phyloP scores from a whole-genome alignment of 371 early-diverging fungal species.

The Dichotomocladium elegans region DNA sequence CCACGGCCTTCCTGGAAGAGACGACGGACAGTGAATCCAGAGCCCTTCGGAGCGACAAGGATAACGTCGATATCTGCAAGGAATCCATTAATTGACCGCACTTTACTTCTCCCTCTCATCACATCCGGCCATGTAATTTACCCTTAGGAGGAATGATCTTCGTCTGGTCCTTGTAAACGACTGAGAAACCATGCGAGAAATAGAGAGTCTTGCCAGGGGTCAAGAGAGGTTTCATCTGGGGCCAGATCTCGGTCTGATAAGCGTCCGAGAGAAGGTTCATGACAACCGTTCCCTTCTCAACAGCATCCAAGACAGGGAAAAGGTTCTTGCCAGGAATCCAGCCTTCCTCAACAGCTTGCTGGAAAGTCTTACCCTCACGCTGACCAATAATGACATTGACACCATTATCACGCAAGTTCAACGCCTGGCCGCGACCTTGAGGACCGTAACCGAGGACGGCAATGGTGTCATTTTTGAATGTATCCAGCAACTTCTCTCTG shows the following conservation, averaged over 20 bases:
- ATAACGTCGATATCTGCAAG: constrained; percentile 86
- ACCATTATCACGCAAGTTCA: constrained; percentile 96
- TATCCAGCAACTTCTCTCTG: constrained; percentile 82
- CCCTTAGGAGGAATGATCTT: constrained; percentile 82
- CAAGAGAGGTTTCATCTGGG: constrained; percentile 81
- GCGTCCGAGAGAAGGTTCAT: constrained; percentile 97
- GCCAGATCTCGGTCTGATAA: constrained; percentile 92
- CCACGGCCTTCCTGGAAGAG: constrained; percentile 96
- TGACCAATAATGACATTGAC: constrained; percentile 95
- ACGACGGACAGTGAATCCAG: constrained; percentile 94
- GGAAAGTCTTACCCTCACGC: constrained; percentile 91
- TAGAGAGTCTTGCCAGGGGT: constrained; percentile 97
- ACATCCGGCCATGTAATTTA: no score
- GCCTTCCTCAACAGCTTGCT: constrained; percentile 92
- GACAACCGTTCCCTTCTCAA: constrained; percentile 86
- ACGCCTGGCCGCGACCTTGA: constrained; percentile 94
- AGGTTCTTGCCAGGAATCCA: constrained; percentile 96
- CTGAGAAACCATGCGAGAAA: constrained; percentile 97
- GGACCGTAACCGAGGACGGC: constrained; percentile 97
- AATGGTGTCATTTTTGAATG: constrained; percentile 92
- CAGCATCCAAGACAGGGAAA: constrained; percentile 91
- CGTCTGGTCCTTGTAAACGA: constrained; percentile 92
- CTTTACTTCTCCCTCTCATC: no score
- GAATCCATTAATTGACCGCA: background rate
- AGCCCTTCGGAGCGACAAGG: constrained; percentile 95